phyloP scores from a whole-genome alignment of 2,329 filamentous ascomycete species.

The Sphaceloma murrayae region DNA sequence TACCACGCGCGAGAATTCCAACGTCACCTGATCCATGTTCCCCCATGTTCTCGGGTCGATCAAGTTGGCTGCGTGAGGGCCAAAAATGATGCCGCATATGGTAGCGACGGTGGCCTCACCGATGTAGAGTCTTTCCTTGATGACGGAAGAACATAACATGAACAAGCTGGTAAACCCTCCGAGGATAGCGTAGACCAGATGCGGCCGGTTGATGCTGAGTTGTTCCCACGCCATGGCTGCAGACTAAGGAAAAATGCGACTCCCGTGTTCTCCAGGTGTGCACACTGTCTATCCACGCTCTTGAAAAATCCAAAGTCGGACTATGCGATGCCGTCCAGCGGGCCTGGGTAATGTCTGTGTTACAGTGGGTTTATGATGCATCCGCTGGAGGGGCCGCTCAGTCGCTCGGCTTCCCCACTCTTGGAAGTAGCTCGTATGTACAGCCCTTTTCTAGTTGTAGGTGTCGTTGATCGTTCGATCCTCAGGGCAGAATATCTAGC shows the following conservation, averaged over 20 bases:
- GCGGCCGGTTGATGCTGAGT: conserved; percentile 79
- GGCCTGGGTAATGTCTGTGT: not conserved
- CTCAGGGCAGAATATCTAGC: not conserved
- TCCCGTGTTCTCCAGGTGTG: not conserved
- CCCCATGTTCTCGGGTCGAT: conserved; percentile 72
- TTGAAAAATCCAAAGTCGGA: not conserved
- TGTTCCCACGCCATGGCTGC: conserved; percentile 65
- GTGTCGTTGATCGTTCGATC: too few species aligned
- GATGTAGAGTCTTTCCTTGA: conserved; percentile 98
- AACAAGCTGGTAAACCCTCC: conserved; percentile 96
- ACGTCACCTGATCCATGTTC: conserved; percentile 73
- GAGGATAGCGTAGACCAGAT: conserved; percentile 96
- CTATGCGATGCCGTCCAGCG: not conserved
- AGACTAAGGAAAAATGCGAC: conserved; percentile 2
- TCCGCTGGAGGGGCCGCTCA: conserved; percentile 11
- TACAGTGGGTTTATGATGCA: not conserved
- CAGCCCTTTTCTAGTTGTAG: too few species aligned
- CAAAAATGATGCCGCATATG: conserved; percentile 78
- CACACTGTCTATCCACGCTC: not conserved
- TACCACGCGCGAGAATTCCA: conserved; percentile 83
- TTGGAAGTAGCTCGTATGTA: too few species aligned
- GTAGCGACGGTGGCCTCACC: conserved; percentile 94
- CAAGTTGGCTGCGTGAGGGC: conserved; percentile 70
- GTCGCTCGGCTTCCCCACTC: conserved; percentile 8
- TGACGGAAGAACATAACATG: conserved; percentile 95